These are phyloP conservation scores for Ottelia alismoides DNA, from an alignment of 106 monocot genomes.

Conservation along the genomic window DNA sequence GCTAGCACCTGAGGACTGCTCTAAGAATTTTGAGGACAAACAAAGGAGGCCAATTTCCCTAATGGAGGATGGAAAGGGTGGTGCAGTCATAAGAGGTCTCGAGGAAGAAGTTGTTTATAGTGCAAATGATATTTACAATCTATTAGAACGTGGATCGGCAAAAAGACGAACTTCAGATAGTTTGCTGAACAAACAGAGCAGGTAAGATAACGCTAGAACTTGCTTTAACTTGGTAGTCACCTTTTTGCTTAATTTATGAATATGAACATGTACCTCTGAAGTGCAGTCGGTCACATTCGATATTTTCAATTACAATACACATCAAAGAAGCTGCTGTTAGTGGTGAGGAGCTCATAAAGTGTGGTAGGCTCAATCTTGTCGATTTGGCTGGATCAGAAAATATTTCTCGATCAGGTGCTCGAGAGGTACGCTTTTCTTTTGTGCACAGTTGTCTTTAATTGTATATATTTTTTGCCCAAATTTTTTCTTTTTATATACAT, in stretches of 20 bases:
- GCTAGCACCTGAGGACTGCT: slow-evolving; percentile 40
- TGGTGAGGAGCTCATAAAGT: slow-evolving; percentile 60
- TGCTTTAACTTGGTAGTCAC: no score
- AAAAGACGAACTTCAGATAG: slow-evolving; percentile 58
- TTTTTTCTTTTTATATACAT: no score
- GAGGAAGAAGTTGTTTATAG: slow-evolving; percentile 61
- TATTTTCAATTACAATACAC: slow-evolving; percentile 68
- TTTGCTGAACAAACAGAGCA: slow-evolving; percentile 67
- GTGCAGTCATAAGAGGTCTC: slow-evolving; percentile 66
- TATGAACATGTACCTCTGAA: no score
- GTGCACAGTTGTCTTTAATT: no score
- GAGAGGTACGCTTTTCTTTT: no score
- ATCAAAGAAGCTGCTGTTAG: slow-evolving; percentile 40
- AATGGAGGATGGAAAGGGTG: slow-evolving; percentile 90
- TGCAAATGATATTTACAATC: slow-evolving; percentile 49
- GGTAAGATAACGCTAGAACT: no score
- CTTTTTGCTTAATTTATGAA: no score
- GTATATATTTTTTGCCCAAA: no score
- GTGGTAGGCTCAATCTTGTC: slow-evolving; percentile 62
- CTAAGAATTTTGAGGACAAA: slow-evolving; percentile 33
- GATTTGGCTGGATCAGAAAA: slow-evolving; percentile 86
- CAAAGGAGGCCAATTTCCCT: slow-evolving; percentile 52
- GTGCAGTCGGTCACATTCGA: slow-evolving; percentile 67
- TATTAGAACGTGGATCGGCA: slow-evolving; percentile 44
- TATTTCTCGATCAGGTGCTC: slow-evolving; percentile 57